These are phyloP conservation scores for Protomyces lactucae-debilis DNA, from an alignment of 1,139 yeast species.

Conservation along the genomic window DNA sequence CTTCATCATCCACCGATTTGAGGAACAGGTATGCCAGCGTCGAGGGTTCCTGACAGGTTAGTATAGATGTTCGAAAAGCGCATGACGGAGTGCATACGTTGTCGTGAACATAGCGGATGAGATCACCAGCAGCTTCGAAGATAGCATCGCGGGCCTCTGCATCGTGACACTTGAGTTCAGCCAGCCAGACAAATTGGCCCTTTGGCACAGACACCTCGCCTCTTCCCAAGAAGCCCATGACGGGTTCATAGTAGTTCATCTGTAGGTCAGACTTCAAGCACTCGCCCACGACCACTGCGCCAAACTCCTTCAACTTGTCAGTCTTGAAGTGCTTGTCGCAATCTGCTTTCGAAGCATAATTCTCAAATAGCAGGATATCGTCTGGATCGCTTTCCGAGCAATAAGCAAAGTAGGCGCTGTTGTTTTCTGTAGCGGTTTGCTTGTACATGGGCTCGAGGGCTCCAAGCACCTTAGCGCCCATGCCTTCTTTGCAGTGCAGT, in stretches of 20 bases:
- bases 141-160: conserved; percentile 3
- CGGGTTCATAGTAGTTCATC: conserved; percentile 7
- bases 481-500: conserved; percentile 3
- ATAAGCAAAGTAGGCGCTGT: conserved; percentile 14
- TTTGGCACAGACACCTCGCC: neutral
- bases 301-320: conserved; percentile 2
- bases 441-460: conserved; percentile 11
- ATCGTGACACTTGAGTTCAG: conserved; percentile 9
- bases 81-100: neutral
- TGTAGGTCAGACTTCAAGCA: neutral
- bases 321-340: conserved; percentile 16
- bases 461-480: conserved; percentile 1
- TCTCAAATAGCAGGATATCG: conserved; percentile 5
- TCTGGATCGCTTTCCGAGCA: conserved; percentile 3
- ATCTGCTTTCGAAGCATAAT: conserved; percentile 6
- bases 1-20: conserved; percentile 16
- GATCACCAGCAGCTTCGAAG: conserved; percentile 4
- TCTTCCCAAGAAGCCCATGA: conserved; percentile 10
- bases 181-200: conserved; percentile 19
- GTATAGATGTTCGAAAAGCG: neutral
- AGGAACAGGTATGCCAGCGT: conserved; percentile 24
- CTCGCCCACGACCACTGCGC: conserved; percentile 4
- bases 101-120: conserved; percentile 12
- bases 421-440: conserved; percentile 10
- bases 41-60: neutral